Conservation (phyloP, 257 asterid species). For the Solanum pennellii region DNA sequence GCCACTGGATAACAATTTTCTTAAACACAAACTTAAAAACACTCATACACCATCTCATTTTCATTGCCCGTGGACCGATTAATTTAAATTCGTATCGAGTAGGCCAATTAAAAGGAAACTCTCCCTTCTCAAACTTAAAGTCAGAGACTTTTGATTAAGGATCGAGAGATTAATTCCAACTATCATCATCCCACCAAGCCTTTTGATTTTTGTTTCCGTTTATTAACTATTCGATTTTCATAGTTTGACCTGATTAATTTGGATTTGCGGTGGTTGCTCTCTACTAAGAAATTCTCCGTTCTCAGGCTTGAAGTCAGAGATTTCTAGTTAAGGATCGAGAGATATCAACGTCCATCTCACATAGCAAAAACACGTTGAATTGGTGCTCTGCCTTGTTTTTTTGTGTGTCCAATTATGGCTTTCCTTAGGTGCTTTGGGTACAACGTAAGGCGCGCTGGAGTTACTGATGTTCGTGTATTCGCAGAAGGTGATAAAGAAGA, state of each 20-base stretch:
- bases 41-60: background rate
- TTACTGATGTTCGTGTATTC: background rate
- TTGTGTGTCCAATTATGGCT: background rate
- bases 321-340: background rate
- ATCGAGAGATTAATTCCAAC: too few relatives aligned
- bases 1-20: background rate
- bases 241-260: background rate
- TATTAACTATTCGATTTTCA: background rate
- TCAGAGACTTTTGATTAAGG: background rate
- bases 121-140: too few relatives aligned
- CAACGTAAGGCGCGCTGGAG: background rate
- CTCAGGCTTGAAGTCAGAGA: background rate
- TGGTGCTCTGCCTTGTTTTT: background rate
- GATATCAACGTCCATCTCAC: background rate
- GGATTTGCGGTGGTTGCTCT: fast-evolving
- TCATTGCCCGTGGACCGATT: background rate
- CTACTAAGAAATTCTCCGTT: background rate
- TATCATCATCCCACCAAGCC: background rate
- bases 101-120: too few relatives aligned
- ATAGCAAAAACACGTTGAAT: background rate
- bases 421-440: background rate
- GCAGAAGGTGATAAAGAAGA: background rate
- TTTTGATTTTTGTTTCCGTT: background rate
- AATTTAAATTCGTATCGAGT: background rate
- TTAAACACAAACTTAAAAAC: background rate